Base-by-base conservation (phyloP, 345 rosid species). In the Hirschfeldia incana region DNA sequence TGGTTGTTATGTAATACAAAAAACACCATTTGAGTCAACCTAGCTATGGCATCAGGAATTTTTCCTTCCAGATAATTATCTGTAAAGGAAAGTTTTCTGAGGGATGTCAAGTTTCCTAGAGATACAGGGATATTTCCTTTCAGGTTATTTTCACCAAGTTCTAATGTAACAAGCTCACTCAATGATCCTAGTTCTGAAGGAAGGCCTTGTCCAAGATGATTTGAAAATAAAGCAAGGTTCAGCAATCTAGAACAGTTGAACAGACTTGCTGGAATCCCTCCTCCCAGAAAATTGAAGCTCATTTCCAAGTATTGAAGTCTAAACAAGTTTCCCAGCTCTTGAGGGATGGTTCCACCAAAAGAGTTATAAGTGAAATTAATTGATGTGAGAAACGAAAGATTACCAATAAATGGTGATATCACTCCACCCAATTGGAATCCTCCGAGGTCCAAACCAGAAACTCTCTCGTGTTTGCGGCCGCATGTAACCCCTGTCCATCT, bases 1-100 rank as follows among this genome's bases (percentile, higher is more conserved):
- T 34, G 8, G 39, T 34, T 34, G 0, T 0, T 0, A 6, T 5
- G 0, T 1, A 5, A 1, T 1, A 1, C 0, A 34, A 34, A 0
- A 6, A 0, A 21, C 2, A 8, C 39, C 8, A 34, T 6, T 34
- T 34, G 39, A 34, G 39, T 34, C 39, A 34, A 6, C 4, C 39
- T 5, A 34, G 9, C 9, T 34, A 34, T 34, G 1, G 39, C 39
- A 34, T 34, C 39, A 34, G 39, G 39, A 34, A 34, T 6, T 34
- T 34, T 8, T 34, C 39, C 39, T 34, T 34, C 39, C 8, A 34
- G 39, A 34, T 34, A 6, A 7, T 34, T 34, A 6, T 34, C 9
- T 0, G 2, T 1, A 34, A 34, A 6, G 39, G 9, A 34, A 34
- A 34, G 39, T 34, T 7, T 1, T 6, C 39, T 34, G 44, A 37